A percentile compares a stretch with the other conserved stretches of the same genome.
phyloP scores from a whole-genome alignment of 2,329 filamentous ascomycete genomes.

The Ophiostoma sp. region DNA sequence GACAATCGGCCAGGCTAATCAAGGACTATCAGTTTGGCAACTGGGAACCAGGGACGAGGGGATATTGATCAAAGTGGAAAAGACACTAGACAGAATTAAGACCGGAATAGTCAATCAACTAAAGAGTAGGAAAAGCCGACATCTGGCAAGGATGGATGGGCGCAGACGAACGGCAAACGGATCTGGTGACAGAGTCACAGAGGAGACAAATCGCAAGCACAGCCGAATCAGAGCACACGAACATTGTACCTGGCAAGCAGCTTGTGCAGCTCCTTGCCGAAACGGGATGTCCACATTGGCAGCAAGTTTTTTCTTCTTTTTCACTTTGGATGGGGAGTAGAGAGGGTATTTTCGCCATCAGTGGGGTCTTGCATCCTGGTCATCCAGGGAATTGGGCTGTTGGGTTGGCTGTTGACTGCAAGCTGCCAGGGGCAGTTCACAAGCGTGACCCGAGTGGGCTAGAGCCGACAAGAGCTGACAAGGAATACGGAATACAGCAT shows the following conservation, averaged over 20 bases:
- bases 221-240: neutral
- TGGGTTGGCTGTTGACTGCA: slow-evolving; percentile 9
- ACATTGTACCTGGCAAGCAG: neutral
- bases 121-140: slow-evolving; percentile 4
- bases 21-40: neutral
- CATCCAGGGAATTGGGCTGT: neutral
- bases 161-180: neutral
- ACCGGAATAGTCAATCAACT: neutral
- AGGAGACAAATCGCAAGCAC: neutral
- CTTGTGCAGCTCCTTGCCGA: neutral
- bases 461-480: neutral
- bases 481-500: slow-evolving; percentile 10
- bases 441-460: neutral
- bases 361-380: slow-evolving; percentile 8
- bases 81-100: neutral
- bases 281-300: neutral
- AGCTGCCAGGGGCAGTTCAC: neutral
- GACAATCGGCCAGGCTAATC: neutral
- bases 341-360: slow-evolving; percentile 5
- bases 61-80: neutral
- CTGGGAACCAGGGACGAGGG: neutral
- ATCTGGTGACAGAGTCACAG: neutral
- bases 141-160: neutral
- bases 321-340: neutral
- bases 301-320: neutral